A percentile compares a stretch with the other conserved stretches of the same genome.
phyloP scores from a whole-genome alignment of 768 basidiomycete genomes.

The Boletus sp. region DNA sequence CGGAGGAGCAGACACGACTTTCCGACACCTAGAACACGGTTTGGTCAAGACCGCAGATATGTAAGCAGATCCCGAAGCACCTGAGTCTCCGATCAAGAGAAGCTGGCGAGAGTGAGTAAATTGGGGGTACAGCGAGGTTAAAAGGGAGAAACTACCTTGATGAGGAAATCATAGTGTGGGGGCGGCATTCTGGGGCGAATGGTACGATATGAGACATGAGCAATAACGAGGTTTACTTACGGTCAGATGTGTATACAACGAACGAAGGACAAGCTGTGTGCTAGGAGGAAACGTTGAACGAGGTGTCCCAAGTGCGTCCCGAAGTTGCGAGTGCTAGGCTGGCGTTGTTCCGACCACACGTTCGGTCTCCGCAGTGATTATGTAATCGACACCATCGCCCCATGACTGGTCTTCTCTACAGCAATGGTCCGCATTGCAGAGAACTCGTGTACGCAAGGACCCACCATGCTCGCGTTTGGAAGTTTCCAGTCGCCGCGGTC shows the following conservation, averaged over 20 bases:
- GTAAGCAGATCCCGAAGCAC: slow-evolving; percentile 35
- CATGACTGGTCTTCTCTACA: not conserved
- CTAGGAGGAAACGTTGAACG: not conserved
- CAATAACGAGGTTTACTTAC: not conserved
- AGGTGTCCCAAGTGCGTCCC: not conserved
- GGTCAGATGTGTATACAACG: not conserved
- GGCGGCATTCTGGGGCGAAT: slow-evolving; percentile 60
- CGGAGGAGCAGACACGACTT: slow-evolving; percentile 94
- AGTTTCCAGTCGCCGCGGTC: not conserved
- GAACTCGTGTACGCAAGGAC: not conserved
- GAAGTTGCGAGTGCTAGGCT: not conserved
- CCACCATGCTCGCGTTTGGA: not conserved
- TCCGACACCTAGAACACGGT: slow-evolving; percentile 66
- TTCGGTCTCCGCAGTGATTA: slow-evolving; percentile 23
- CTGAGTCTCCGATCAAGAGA: slow-evolving; percentile 94
- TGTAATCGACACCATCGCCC: slow-evolving; percentile 3
- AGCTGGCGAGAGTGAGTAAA: slow-evolving; percentile 47
- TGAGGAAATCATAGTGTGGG: slow-evolving; percentile 96
- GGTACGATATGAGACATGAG: not conserved
- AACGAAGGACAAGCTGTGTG: not conserved
- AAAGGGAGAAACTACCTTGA: slow-evolving; percentile 57
- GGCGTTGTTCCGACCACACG: not conserved
- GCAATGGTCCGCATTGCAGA: not conserved
- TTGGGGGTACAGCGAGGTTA: slow-evolving; percentile 3
- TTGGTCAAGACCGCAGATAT: slow-evolving; percentile 7